These are phyloP conservation scores for Clonostachys solani DNA, from an alignment of 2,329 filamentous ascomycete genomes.

Conservation along the genomic window DNA sequence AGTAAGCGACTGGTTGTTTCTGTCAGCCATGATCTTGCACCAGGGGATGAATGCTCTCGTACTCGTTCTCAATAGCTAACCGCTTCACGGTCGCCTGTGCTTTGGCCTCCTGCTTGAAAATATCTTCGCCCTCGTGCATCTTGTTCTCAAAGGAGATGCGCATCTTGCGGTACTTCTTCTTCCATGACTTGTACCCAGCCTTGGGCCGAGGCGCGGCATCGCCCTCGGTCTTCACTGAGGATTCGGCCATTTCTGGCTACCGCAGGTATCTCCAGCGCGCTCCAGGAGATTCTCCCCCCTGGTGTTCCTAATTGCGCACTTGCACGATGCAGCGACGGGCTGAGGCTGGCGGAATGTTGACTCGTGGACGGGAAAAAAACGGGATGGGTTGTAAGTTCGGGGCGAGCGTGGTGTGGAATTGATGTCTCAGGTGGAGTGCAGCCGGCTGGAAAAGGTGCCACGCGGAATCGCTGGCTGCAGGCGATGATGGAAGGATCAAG, in stretches of 20 bases:
- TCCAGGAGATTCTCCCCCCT: too few species aligned
- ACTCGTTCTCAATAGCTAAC: slow-evolving; percentile 92
- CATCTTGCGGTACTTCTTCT: slow-evolving; percentile 97
- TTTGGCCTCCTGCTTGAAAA: slow-evolving; percentile 78
- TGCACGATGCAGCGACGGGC: too few species aligned
- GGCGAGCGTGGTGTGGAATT: too few species aligned
- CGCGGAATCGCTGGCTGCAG: too few species aligned
- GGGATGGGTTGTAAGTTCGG: too few species aligned
- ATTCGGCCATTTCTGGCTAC: slow-evolving; percentile 20
- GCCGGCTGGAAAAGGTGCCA: too few species aligned
- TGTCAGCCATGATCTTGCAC: not conserved
- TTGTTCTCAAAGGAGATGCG: slow-evolving; percentile 72
- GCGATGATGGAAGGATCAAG: too few species aligned
- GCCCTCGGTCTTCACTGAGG: slow-evolving; percentile 24
- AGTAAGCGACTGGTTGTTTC: slow-evolving; percentile 66
- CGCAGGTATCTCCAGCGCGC: not conserved
- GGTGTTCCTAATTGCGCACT: too few species aligned
- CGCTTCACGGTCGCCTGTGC: slow-evolving; percentile 77
- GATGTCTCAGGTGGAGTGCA: too few species aligned
- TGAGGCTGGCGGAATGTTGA: too few species aligned
- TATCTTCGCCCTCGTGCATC: slow-evolving; percentile 75
- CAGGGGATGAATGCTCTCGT: slow-evolving; percentile 26
- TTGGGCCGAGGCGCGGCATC: slow-evolving; percentile 27
- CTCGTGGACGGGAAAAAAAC: too few species aligned
- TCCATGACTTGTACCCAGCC: slow-evolving; percentile 63